Conservation (phyloP, 1,139 yeast species). For the Suhomyces kunorum region DNA sequence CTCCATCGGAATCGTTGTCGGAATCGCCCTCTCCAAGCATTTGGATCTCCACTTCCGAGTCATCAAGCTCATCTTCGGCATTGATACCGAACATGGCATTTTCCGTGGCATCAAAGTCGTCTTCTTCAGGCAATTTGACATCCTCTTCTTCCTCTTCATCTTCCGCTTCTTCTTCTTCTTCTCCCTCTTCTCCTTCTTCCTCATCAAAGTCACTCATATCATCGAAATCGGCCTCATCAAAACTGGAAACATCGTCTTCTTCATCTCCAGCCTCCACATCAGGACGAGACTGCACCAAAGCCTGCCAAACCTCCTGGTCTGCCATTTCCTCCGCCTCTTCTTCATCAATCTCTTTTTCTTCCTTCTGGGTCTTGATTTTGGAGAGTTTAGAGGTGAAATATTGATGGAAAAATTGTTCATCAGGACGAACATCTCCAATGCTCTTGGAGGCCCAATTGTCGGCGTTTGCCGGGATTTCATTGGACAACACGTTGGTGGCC, state of each 20-base stretch:
- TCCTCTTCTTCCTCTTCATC: slow-evolving; percentile 25
- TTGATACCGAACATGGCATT: slow-evolving; percentile 33
- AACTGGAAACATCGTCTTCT: slow-evolving; percentile 47
- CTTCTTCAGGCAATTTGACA: slow-evolving; percentile 16
- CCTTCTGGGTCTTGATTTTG: slow-evolving; percentile 41
- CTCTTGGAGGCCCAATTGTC: slow-evolving; percentile 78
- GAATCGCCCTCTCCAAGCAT: slow-evolving; percentile 19
- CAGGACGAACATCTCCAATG: slow-evolving; percentile 72
- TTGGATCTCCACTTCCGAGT: slow-evolving; percentile 34
- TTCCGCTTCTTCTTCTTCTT: slow-evolving; percentile 27
- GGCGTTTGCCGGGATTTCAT: slow-evolving; percentile 70
- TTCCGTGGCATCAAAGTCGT: slow-evolving; percentile 25
- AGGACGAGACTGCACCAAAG: slow-evolving; percentile 81
- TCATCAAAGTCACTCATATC: slow-evolving; percentile 31
- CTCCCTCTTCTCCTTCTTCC: slow-evolving; percentile 26
- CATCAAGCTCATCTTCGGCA: slow-evolving; percentile 41
- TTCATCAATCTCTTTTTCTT: slow-evolving; percentile 22
- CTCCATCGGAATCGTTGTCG: background rate
- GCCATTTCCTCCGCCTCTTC: slow-evolving; percentile 55
- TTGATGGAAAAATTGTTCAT: slow-evolving; percentile 86
- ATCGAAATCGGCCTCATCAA: slow-evolving; percentile 51
- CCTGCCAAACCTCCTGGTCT: slow-evolving; percentile 88
- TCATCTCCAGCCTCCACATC: slow-evolving; percentile 65
- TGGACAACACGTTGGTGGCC: slow-evolving; percentile 52
- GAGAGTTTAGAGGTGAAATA: slow-evolving; percentile 70